Conservation (phyloP, 2,329 filamentous ascomycete species). For the Pseudogymnoascus sp. region DNA sequence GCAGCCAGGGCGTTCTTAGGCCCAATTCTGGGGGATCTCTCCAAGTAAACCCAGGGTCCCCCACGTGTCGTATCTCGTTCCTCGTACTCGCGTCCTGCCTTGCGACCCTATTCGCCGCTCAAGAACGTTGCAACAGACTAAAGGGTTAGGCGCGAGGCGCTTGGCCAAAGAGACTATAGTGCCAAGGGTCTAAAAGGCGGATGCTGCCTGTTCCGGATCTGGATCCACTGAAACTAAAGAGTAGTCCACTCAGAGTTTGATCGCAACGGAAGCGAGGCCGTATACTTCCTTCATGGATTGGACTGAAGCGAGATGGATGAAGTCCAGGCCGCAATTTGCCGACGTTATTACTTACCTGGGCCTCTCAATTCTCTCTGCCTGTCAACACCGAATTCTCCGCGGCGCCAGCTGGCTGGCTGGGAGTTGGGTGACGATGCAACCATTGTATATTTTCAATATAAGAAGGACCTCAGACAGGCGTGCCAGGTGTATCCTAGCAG, state of each 20-base stretch:
- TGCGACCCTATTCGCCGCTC: not conserved
- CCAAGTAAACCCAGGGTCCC: not conserved
- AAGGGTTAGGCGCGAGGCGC: not conserved
- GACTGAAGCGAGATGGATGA: not conserved
- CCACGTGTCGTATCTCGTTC: constrained; percentile 3
- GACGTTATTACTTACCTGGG: not conserved
- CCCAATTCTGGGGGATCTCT: not conserved
- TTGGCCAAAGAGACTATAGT: not conserved
- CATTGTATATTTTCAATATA: not conserved
- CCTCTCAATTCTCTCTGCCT: not conserved
- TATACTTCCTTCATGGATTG: not conserved
- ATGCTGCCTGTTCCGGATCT: not conserved
- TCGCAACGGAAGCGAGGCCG: not conserved
- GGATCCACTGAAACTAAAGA: not conserved
- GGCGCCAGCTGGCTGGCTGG: not conserved
- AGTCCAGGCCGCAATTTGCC: not conserved
- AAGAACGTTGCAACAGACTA: not conserved
- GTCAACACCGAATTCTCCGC: not conserved
- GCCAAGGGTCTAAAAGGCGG: constrained; percentile 1
- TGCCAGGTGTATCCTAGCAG: too few species aligned
- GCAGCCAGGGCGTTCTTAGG: not conserved
- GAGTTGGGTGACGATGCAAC: not conserved
- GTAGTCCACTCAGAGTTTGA: not conserved
- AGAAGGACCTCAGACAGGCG: not conserved
- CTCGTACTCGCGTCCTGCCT: not conserved